Evolutionary conservation across 2,329 filamentous ascomycete genomes (phyloP).

Genomic region (Talaromyces sp.): DNA sequence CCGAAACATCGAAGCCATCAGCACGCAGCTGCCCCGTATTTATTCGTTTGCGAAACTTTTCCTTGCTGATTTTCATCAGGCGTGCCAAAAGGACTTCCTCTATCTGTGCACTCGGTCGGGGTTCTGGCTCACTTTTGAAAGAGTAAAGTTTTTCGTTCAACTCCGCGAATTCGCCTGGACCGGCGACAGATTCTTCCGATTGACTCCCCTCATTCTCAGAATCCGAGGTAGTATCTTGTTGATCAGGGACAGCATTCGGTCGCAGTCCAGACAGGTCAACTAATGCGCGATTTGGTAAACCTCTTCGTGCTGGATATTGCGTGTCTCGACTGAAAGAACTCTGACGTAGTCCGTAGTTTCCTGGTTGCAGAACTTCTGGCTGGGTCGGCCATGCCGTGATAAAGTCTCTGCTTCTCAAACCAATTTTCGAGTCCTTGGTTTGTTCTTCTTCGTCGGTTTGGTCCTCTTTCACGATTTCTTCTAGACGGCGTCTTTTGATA

Average conservation of each 20-base stretch:
- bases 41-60: background rate
- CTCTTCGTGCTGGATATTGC: background rate
- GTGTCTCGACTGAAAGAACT: background rate
- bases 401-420: background rate
- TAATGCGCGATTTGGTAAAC: background rate
- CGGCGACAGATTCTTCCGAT: background rate
- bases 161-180: background rate
- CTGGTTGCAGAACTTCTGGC: background rate
- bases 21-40: background rate
- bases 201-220: background rate
- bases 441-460: background rate
- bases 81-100: background rate
- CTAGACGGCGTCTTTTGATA: background rate
- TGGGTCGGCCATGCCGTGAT: slow-evolving; percentile 2
- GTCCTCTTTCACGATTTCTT: background rate
- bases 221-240: background rate
- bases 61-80: background rate
- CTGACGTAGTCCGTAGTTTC: background rate
- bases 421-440: background rate
- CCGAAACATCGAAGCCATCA: background rate
- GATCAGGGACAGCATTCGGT: background rate
- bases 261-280: background rate
- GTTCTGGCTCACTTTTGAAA: background rate
- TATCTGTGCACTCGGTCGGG: background rate
- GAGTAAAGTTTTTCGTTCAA: background rate